These are phyloP conservation scores for Trapa incisa DNA, from an alignment of 345 rosid species.

Conservation along the genomic window DNA sequence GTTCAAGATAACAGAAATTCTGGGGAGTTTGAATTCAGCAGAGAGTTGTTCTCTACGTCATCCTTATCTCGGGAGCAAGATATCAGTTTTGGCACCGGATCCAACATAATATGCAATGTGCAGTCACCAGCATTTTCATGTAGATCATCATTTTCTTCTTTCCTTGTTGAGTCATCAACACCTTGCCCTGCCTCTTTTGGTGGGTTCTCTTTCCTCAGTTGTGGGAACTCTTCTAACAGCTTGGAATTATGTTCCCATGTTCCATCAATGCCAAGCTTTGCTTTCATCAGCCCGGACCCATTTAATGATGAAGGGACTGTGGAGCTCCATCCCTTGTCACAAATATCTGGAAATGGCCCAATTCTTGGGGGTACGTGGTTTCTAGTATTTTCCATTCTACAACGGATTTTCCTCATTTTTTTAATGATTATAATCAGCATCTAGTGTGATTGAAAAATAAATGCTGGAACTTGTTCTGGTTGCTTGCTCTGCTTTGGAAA, in stretches of 20 bases:
- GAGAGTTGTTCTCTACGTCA: conserved; percentile 22
- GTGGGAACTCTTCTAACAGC: conserved; percentile 22
- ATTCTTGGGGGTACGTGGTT: conserved; percentile 25
- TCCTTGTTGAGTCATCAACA: conserved; percentile 27
- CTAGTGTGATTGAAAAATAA: not conserved
- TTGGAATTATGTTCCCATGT: conserved; percentile 28
- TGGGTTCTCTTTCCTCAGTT: conserved; percentile 30
- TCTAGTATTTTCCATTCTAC: not conserved
- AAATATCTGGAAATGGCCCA: conserved; percentile 5
- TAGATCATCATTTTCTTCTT: conserved; percentile 41
- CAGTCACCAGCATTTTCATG: conserved; percentile 30
- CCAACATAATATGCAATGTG: conserved; percentile 21
- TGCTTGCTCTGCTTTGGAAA: not conserved
- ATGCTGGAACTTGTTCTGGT: not conserved
- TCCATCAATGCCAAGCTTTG: conserved; percentile 46
- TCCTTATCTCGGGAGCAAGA: conserved; percentile 36
- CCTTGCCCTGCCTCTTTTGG: conserved; percentile 23
- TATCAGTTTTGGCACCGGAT: conserved; percentile 44
- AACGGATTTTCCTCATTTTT: not conserved
- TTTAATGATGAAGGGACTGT: conserved; percentile 12
- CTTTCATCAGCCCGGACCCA: conserved; percentile 36
- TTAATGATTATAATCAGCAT: not conserved
- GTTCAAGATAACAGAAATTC: conserved; percentile 11
- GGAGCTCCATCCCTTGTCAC: conserved; percentile 13
- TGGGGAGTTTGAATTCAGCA: conserved; percentile 22